Evolutionary conservation across 1,139 yeast species (phyloP), one percentile per base, ranked within the genome.

Genomic region (Candida smagusa): DNA sequence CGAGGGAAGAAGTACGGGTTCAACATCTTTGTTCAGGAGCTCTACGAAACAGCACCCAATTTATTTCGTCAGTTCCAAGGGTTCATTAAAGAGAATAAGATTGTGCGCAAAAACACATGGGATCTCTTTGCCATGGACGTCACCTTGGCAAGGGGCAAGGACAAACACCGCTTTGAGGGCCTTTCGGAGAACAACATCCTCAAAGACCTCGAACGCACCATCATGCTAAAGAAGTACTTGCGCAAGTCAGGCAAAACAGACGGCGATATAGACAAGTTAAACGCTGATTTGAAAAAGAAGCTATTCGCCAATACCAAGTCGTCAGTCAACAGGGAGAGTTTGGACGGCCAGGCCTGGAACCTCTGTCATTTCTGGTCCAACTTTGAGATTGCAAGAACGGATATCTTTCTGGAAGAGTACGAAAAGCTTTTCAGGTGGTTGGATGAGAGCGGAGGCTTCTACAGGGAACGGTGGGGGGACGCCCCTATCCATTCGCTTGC

Each of bases 301-400:
- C 39, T 73, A 2, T 53, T 69, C 21, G 45, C 64, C 0, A 42
- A 37, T 3, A 5, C 3, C 19, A 64, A 64, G 21, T 77, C 76
- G 0, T 36, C 41, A 2, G 46, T 73, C 5, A 63, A 65, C 45
- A 73, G 67, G 39, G 87, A 82, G 50, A 61, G 75, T 41, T 68
- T 81, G 54, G 78, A 81, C 40, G 72, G 77, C 19, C 84, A 84
- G 50, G 83, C 80, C 43, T 88, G 81, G 59, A 87, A 84, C 54
- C 53, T 84, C 52, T 84, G 95, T 50, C 97, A 89, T 61, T 89
- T 88, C 61, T 89, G 97, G 97, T 81, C 94, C 28, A 89, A 89
- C 63, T 89, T 89, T 55, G 97, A 89, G 58, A 89, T 89, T 50
- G 96, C 96, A 2, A 63, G 86, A 37, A 74, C 87, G 2, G 88